Evolutionary conservation across 2,329 filamentous ascomycete species (phyloP).

Genomic region (Ophiocordyceps robertsii): DNA sequence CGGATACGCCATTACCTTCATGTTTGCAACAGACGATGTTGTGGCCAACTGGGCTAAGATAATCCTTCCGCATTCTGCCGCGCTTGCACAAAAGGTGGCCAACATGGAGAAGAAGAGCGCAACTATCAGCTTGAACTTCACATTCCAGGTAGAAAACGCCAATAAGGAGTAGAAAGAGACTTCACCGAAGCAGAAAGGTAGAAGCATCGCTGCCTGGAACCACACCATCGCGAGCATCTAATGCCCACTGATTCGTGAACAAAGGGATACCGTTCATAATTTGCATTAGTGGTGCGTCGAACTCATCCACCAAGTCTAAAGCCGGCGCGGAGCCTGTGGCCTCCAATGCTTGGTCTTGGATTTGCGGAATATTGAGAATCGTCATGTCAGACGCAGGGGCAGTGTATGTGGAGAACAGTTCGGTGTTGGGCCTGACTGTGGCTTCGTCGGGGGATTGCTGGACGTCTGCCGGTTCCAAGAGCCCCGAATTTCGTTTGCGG

Average conservation of each 20-base stretch:
- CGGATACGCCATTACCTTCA: neutral
- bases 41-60: neutral
- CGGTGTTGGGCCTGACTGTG: too few species aligned
- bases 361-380: neutral
- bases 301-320: neutral
- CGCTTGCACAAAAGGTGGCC: slow-evolving; percentile 1
- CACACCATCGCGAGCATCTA: neutral
- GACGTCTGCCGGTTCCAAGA: too few species aligned
- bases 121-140: neutral
- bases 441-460: too few species aligned
- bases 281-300: neutral
- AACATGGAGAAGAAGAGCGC: neutral
- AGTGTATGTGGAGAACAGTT: too few species aligned
- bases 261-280: neutral
- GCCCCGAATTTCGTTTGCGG: too few species aligned
- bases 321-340: neutral
- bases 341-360: neutral
- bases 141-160: neutral
- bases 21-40: slow-evolving; percentile 1
- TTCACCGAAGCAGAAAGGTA: neutral
- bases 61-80: neutral
- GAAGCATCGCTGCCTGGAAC: neutral
- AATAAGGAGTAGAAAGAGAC: neutral
- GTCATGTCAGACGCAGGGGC: too few species aligned
- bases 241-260: neutral